Base-by-base conservation (phyloP, 73 alveolate species). In the Paramecium tetraurelia region DNA sequence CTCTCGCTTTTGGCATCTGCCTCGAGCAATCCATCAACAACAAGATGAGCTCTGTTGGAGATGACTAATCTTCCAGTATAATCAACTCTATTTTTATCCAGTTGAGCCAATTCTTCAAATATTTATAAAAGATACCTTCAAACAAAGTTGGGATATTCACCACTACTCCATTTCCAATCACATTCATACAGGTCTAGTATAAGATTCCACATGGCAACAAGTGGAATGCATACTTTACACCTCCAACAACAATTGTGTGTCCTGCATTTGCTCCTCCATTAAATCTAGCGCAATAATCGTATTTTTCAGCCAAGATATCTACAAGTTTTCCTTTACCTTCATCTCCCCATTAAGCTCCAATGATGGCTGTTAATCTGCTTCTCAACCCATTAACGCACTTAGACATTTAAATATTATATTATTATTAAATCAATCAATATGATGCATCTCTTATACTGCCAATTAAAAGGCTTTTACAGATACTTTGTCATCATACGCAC, bases 251-350 rank as follows among this genome's bases (percentile, higher is more conserved):
- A 21, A 98, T 96, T 7, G 99, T 96, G 92, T 98, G 99, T 21
- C 99, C 99, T 10, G 99, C 99, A 92, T 98, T 98, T 18, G 98
- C 97, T 1, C 99, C 99, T 36, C 99, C 99, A 77, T 97, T 97
- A 89, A 95, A 97, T 76, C 99, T 93, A 21, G 96, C 83, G 93
- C 94, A 63, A 93, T 43, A 88, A 85, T 89, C 98, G 43, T 93
- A 93, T 85, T 95, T 96, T 57, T 96, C 93, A 68, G 99, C 99
- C 69, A 97, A 86, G 85, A 98, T 97, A 92, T 98, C 99, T 33
- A 97, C 99, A 27, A 98, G 95, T 85, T 98, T 98, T 41, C 99
- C 99, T 86, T 98, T 98, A 7, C 99, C 99, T 85, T 98, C 99
- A 89, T 98, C 99, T 2, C 99, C 99, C 99, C 99, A 98, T 88